phyloP scores from a whole-genome alignment of 805 yeast genomes.

The Candida dendrica region DNA sequence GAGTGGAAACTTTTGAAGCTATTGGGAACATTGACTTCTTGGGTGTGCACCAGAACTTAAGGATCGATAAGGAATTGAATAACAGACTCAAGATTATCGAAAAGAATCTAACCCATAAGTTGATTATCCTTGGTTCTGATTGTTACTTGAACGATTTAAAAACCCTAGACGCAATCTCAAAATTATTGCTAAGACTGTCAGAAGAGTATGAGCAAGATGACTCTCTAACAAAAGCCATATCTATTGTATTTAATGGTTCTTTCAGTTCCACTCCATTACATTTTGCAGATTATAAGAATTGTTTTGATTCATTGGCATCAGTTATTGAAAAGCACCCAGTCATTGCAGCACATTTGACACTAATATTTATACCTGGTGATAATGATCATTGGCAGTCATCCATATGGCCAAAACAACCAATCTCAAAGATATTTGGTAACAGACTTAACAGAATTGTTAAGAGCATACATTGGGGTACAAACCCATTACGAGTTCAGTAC shows the following conservation, averaged over 20 bases:
- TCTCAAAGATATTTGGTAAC: conserved; percentile 68
- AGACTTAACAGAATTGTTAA: conserved; percentile 54
- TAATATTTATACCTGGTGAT: conserved; percentile 79
- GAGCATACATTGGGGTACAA: conserved; percentile 54
- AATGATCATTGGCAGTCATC: conserved; percentile 92
- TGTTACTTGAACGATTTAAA: conserved; percentile 54
- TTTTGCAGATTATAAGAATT: conserved; percentile 50
- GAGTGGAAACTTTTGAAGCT: conserved; percentile 59
- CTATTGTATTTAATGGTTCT: conserved; percentile 77
- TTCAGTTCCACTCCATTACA: conserved; percentile 63
- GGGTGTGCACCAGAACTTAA: conserved; percentile 40
- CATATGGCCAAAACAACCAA: conserved; percentile 65
- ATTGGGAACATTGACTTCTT: conserved; percentile 75
- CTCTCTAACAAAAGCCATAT: conserved; percentile 38
- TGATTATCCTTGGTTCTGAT: conserved; percentile 72
- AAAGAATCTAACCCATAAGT: conserved; percentile 47
- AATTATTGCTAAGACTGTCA: conserved; percentile 50
- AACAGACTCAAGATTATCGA: conserved; percentile 51
- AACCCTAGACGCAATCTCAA: conserved; percentile 57
- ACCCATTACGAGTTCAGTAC: conserved; percentile 75
- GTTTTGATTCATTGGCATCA: conserved; percentile 69
- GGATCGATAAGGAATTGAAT: conserved; percentile 56
- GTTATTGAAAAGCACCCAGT: conserved; percentile 53
- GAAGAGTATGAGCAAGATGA: conserved; percentile 32
- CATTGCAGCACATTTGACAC: conserved; percentile 43